Percentiles rank a stretch among this genome's conserved stretches.
phyloP scores from a whole-genome alignment of 208 protist species.

The Acanthamoeba divionensis region DNA sequence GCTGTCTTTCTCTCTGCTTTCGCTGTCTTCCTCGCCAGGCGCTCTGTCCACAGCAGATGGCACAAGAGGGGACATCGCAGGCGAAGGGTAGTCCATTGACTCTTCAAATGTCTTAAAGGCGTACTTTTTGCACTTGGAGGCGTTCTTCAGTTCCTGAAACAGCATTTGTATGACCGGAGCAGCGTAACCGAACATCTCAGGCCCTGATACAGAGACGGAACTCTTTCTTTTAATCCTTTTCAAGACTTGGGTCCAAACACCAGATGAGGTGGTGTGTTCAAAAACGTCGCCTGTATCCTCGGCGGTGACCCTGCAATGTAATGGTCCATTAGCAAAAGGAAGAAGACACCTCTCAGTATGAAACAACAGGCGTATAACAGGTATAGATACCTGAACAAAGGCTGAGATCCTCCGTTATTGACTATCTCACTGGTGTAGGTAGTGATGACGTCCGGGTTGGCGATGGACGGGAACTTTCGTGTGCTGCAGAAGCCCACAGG shows the following conservation, averaged over 20 bases:
- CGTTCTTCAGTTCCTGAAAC: background rate
- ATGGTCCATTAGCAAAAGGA: too few species aligned
- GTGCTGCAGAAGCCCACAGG: conserved; percentile 3
- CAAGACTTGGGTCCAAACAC: background rate
- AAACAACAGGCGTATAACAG: too few species aligned
- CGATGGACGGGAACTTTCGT: background rate
- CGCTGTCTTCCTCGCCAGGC: background rate
- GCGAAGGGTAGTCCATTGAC: background rate
- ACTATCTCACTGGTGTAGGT: conserved; percentile 11
- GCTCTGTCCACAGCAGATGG: background rate
- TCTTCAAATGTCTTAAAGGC: background rate
- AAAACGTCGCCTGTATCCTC: background rate
- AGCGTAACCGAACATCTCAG: conserved; percentile 20
- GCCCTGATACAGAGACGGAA: background rate
- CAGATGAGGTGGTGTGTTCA: background rate
- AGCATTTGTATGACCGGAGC: background rate
- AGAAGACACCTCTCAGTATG: too few species aligned
- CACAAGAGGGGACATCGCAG: background rate
- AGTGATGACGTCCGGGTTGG: background rate
- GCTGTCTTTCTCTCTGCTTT: background rate
- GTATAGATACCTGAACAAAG: too few species aligned
- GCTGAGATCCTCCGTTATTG: background rate
- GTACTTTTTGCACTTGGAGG: background rate
- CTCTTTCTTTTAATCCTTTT: conserved; percentile 19
- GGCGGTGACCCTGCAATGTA: background rate